Base-by-base conservation (phyloP, 2,329 filamentous ascomycete species). In the Blumeria graminis region DNA sequence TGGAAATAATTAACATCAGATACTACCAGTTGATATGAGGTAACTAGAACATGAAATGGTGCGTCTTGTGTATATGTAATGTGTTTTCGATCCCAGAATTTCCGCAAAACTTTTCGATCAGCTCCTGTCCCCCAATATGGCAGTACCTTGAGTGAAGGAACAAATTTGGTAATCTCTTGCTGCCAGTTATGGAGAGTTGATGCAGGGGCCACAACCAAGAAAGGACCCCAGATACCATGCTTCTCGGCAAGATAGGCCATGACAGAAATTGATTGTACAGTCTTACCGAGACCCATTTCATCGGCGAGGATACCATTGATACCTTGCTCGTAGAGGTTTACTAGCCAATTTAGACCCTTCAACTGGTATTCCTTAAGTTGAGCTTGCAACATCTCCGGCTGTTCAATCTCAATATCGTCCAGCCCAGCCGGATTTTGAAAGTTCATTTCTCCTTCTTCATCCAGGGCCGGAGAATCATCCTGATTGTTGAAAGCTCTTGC, bases 241-340 rank as follows among this genome's bases (percentile, higher is more conserved):
- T 89, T 84, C 71, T 98, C 90, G 1, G 92, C 92, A 35, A 98
- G 81, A 66, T 98, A 96, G 1, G 89, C 89, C 92, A 98, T 96
- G 67, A 98, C 90, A 0, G 92, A 96, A 60, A 98, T 98, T 22
- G 90, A 96, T 71, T 98, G 92, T 6, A 98, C 87, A 18, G 92
- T 98, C 71, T 98, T 98, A 68, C 92, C 92, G 28, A 98, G 85
- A 80, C 92, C 92, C 92, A 98, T 98, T 71, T 98, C 92, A 68
- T 98, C 92, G 61, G 92, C 92, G 60, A 98, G 74, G 64, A 98
- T 98, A 70, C 90, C 90, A 71, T 96, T 96, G 84, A 98, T 98
- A 68, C 92, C 92, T 70, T 98, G 92, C 69, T 98, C 92, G 72
- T 98, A 98, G 62, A 98, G 71, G 68, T 98, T 96, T 72, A 94